Conservation (phyloP, 208 protist genomes). For the Strigomonas culicis region DNA sequence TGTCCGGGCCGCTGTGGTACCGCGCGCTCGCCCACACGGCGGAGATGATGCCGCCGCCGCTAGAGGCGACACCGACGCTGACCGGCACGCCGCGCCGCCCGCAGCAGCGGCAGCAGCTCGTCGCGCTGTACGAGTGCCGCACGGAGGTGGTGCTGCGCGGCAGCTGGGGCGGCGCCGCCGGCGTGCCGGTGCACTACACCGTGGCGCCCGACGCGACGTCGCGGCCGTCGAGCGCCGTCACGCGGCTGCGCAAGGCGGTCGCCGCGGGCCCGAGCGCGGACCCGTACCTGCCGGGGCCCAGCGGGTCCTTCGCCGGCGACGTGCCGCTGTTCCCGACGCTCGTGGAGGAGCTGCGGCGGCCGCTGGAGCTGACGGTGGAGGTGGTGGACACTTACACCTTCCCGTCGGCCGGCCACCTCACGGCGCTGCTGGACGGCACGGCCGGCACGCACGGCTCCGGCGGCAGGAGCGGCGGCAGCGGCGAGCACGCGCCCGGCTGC, state of each 20-base stretch:
- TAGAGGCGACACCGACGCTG: not conserved
- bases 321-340: not conserved
- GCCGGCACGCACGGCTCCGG: not conserved
- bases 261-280: constrained; percentile 4
- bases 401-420: not conserved
- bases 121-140: constrained; percentile 27
- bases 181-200: constrained; percentile 10
- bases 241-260: constrained; percentile 13
- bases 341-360: constrained; percentile 6
- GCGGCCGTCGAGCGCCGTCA: constrained; percentile 7
- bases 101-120: not conserved
- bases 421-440: constrained; percentile 10
- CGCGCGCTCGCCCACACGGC: constrained; percentile 7
- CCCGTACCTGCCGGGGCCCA: not conserved
- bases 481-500: not conserved
- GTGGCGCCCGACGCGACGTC: not conserved
- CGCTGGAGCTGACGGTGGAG: constrained; percentile 9
- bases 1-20: constrained; percentile 11
- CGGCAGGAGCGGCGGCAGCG: constrained; percentile 2
- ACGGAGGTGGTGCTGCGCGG: constrained; percentile 24
- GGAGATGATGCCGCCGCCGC: not conserved
- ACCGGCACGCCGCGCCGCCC: constrained; percentile 13
- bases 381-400: constrained; percentile 11
- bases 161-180: constrained; percentile 22
- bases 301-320: constrained; percentile 3